phyloP scores from a whole-genome alignment of 106 monocot genomes.

The Iris macrosiphon region DNA sequence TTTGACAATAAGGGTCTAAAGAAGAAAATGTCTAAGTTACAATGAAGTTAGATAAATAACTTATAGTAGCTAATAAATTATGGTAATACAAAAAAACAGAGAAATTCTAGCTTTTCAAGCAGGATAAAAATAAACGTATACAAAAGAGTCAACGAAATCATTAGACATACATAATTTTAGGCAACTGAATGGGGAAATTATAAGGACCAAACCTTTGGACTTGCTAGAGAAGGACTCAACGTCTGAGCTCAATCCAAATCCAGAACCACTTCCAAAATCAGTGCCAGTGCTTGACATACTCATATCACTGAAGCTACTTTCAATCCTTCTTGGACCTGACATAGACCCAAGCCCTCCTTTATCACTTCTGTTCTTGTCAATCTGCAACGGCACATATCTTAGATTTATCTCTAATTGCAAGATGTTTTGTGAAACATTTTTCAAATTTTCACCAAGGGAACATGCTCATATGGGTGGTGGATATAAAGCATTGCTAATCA shows the following conservation, averaged over 20 bases:
- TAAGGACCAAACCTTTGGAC: conserved; percentile 54
- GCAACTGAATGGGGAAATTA: background rate
- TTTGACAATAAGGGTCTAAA: too few species aligned
- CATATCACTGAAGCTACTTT: conserved; percentile 60
- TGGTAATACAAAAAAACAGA: too few species aligned
- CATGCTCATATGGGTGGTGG: too few species aligned
- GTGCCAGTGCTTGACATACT: conserved; percentile 68
- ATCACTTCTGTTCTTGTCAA: conserved; percentile 80
- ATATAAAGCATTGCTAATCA: too few species aligned
- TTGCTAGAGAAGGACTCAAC: conserved; percentile 65
- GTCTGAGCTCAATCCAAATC: conserved; percentile 66
- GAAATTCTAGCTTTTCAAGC: background rate
- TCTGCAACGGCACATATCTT: conserved; percentile 27
- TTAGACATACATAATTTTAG: background rate
- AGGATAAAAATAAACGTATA: too few species aligned
- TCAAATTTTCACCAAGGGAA: too few species aligned
- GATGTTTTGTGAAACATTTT: background rate
- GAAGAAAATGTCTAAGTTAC: too few species aligned
- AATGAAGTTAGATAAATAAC: too few species aligned
- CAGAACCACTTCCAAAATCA: conserved; percentile 98
- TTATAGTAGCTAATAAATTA: too few species aligned
- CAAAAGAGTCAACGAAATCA: background rate
- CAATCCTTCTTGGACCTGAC: conserved; percentile 48
- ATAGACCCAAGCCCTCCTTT: conserved; percentile 78
- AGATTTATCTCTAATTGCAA: background rate